Base-by-base conservation (phyloP, 176 grass and related monocot genomes). In the Saccharum spontaneum region DNA sequence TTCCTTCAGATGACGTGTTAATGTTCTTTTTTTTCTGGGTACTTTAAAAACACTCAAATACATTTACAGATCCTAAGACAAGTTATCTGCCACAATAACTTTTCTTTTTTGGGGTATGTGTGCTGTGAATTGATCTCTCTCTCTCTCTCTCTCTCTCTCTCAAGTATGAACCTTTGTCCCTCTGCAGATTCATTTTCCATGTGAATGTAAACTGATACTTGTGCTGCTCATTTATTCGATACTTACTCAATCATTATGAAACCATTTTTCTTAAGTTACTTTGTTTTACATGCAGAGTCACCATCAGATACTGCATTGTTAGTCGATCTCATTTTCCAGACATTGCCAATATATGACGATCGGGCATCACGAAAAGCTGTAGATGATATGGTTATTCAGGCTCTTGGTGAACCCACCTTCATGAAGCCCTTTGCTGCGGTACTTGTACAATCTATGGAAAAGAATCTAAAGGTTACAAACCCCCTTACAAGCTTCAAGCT, bases 401-500 rank as follows among this genome's bases (percentile, higher is more conserved):
- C 87, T 79, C 90, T 98, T 50, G 68, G 79, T 34, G 83, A 95
- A 79, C 80, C 89, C 61, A 72, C 88, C 50, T 95, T 98, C 81
- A 92, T 98, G 91, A 98, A 92, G 67, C 79, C 85, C 7, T 94
- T 95, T 84, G 96, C 93, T 30, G 78, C 86, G 34, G 38, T 84
- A 41, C 91, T 98, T 70, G 86, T 98, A 78, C 96, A 95, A 85
- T 90, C 81, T 50, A 95, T 95, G 93, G 96, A 98, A 85, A 95
- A 85, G 86, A 86, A 92, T 69, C 79, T 90, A 57, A 98, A 95
- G 86, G 87, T 81, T 82, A 87, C 87, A 61, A 94, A 84, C 71
- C 85, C 91, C 74, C 85, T 92, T 76, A 92, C 75, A 72, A 89
- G 87, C 66, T 98, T 90, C 80, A 98, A 88, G 84, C 96, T 95